Conservation (phyloP, 306 rosid species). For the Castanopsis chinensis region DNA sequence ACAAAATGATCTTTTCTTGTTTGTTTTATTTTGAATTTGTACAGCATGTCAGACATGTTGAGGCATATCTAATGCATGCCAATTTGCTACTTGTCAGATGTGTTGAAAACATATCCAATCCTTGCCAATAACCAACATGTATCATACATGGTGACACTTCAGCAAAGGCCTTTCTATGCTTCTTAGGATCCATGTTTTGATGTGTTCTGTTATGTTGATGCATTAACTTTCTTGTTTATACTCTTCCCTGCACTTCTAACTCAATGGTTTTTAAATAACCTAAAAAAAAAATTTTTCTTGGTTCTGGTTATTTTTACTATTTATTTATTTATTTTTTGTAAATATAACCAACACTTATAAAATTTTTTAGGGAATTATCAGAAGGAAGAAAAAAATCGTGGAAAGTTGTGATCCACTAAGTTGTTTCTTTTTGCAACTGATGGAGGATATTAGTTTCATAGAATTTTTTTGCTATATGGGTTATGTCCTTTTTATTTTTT, state of each 20-base stretch:
- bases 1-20: neutral
- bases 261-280: no score
- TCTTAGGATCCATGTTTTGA: neutral
- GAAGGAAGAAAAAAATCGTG: neutral
- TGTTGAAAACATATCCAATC: neutral
- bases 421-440: neutral
- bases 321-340: neutral
- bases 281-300: no score
- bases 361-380: neutral
- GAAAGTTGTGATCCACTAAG: neutral
- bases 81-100: neutral
- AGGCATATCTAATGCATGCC: neutral
- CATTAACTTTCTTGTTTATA: neutral
- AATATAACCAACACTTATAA: neutral
- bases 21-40: neutral
- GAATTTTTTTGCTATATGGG: neutral
- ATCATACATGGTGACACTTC: neutral
- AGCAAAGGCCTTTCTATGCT: neutral
- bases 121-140: neutral
- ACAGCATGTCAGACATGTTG: neutral
- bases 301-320: no score
- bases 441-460: conserved; percentile 1
- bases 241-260: no score
- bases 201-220: neutral
- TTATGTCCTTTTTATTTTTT: neutral